These are phyloP conservation scores for Aspergillus sclerotioniger DNA, from an alignment of 495 filamentous ascomycete genomes.

Conservation along the genomic window DNA sequence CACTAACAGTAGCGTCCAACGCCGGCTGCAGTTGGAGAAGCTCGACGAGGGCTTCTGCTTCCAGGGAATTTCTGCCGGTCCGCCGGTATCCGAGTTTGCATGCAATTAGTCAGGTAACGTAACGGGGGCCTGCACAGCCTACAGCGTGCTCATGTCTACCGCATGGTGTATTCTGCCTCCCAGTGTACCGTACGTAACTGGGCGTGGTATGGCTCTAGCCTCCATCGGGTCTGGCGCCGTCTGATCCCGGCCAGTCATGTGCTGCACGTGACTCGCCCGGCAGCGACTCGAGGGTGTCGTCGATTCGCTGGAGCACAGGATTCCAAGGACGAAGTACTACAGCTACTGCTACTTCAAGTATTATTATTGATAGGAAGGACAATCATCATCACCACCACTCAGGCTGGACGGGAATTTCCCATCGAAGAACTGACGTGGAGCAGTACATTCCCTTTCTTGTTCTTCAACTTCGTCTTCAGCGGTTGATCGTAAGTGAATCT, in stretches of 20 bases:
- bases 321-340: neutral
- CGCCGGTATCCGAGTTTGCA: no score
- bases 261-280: constrained; percentile 13
- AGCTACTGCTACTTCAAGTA: neutral
- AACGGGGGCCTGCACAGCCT: neutral
- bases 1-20: no score
- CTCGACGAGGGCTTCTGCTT: no score
- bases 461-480: no score
- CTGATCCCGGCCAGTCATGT: constrained; percentile 10
- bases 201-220: neutral
- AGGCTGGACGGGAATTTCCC: neutral
- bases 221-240: neutral
- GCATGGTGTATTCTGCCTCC: constrained; percentile 11
- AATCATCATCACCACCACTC: neutral
- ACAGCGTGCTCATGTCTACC: constrained; percentile 19
- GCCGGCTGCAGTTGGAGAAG: no score
- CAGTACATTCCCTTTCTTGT: no score
- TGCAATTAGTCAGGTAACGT: neutral
- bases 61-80: no score
- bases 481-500: no score
- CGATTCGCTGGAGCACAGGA: neutral
- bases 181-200: constrained; percentile 7
- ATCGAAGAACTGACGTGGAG: neutral
- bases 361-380: no score
- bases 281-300: neutral